Base-by-base conservation (phyloP, 805 yeast species). In the Scheffersomyces stipitis region DNA sequence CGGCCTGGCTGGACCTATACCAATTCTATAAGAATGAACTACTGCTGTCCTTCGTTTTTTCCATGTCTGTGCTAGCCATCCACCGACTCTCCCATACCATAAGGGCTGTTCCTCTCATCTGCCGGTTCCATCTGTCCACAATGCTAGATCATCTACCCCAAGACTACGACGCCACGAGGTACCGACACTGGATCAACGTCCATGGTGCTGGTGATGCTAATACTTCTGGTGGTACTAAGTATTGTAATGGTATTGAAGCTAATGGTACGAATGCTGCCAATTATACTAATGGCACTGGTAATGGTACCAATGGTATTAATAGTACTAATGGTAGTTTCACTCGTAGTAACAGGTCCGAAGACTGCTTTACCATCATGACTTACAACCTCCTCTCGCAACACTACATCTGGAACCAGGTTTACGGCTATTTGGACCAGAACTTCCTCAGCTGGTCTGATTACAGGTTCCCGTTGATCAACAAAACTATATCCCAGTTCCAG, bases 361-460 rank as follows among this genome's bases (percentile, higher is more conserved):
- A 20, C 24, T 20, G 24, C 10, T 17, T 57, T 12, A 36, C 67
- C 5, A 53, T 73, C 15, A 45, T 72, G 55, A 62, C 75, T 1
- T 74, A 65, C 49, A 74, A 74, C 46, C 57, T 73, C 50, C 56
- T 74, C n/a, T 70, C 73, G 7, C 75, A 73, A 30, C 78, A 78
- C 35, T 80, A 80, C 42, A 60, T 79, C 57, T 79, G 85, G 85
- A 73, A 75, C 1, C 69, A 69, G 34, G 77, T 80, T 3, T 80
- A 77, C 45, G 57, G 62, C 7, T 74, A 78, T 46, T 70, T 78
- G 14, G 75, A 78, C 1, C 62, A 63, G 8, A 51, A 65, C 29
- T 71, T 61, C 42, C 65, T 69, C 15, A 68, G 68, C 31, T 78
- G 83, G 84, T 18, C 40, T n/a, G 55, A 54, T 5, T 70, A 71